phyloP scores from a whole-genome alignment of 148 eudicot genomes.

The Chenopodium formosanum region DNA sequence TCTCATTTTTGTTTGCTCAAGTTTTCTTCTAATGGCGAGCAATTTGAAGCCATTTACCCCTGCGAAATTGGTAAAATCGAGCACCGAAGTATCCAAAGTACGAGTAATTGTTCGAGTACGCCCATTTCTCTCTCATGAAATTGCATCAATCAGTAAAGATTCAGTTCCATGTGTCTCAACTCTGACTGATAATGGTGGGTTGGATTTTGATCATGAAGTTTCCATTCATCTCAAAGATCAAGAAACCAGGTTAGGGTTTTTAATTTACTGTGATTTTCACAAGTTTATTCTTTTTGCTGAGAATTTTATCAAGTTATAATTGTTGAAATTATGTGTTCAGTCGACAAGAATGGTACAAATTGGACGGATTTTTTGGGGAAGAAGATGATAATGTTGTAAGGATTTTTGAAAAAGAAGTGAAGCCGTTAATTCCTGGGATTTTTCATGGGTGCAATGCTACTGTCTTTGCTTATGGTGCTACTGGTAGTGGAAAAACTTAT shows the following conservation, averaged over 20 bases:
- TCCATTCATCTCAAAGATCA: conserved; percentile 74
- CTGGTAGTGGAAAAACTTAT: conserved; percentile 94
- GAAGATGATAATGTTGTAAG: conserved; percentile 54
- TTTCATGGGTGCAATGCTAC: conserved; percentile 76
- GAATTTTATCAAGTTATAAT: background rate
- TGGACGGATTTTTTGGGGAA: conserved; percentile 72
- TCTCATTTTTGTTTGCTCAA: background rate
- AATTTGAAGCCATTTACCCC: conserved; percentile 35
- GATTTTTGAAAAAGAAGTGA: conserved; percentile 76
- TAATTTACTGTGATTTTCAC: background rate
- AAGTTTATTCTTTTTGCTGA: background rate
- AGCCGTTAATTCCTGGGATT: conserved; percentile 62
- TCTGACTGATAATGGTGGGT: conserved; percentile 18
- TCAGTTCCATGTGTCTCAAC: conserved; percentile 52
- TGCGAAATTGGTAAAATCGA: conserved; percentile 23
- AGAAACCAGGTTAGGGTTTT: conserved; percentile 45
- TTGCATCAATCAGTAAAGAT: conserved; percentile 24
- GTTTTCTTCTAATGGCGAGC: conserved; percentile 10
- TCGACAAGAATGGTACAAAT: conserved; percentile 72
- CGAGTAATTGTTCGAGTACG: conserved; percentile 71
- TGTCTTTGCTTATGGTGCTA: conserved; percentile 93
- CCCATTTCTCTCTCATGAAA: conserved; percentile 66
- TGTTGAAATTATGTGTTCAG: conserved; percentile 33
- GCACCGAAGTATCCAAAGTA: conserved; percentile 46
- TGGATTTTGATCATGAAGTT: conserved; percentile 43